These are phyloP conservation scores for Edaphochlamys debaryana DNA, from an alignment of 139 green algal genomes.

Conservation along the genomic window DNA sequence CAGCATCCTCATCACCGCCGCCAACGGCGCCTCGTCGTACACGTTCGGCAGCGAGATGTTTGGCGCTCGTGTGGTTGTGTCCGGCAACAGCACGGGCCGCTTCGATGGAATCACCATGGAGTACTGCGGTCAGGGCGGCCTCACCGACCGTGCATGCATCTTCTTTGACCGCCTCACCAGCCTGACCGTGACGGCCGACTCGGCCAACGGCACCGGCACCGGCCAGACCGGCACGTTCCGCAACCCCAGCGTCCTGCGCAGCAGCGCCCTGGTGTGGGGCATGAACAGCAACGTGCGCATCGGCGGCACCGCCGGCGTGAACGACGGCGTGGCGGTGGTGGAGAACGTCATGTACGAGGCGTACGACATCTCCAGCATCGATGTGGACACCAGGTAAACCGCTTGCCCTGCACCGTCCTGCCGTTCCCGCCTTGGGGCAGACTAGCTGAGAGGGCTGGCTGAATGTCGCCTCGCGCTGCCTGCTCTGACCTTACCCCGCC, in stretches of 20 bases:
- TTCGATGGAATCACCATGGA: slow-evolving; percentile 12
- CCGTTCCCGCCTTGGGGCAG: too few relatives aligned
- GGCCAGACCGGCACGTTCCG: too few relatives aligned
- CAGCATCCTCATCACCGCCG: slow-evolving; percentile 7
- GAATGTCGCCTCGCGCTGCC: too few relatives aligned
- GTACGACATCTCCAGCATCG: slow-evolving; percentile 9
- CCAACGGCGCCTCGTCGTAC: not conserved
- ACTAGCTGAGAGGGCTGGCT: too few relatives aligned
- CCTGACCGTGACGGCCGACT: not conserved
- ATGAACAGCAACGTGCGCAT: slow-evolving; percentile 41
- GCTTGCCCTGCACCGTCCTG: too few relatives aligned
- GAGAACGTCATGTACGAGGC: slow-evolving; percentile 35
- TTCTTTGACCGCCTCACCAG: slow-evolving; percentile 30
- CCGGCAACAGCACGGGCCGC: slow-evolving; percentile 27
- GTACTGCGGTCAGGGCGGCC: slow-evolving; percentile 50
- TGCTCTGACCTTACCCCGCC: too few relatives aligned
- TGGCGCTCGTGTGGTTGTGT: slow-evolving; percentile 30
- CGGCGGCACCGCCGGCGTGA: not conserved
- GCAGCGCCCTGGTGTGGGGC: slow-evolving; percentile 34
- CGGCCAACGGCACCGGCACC: not conserved
- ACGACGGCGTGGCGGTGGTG: not conserved
- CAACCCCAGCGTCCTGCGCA: slow-evolving; percentile 43
- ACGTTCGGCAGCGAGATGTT: slow-evolving; percentile 28
- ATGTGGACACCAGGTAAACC: slow-evolving; percentile 14
- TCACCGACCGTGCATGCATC: slow-evolving; percentile 25